Evolutionary conservation across 768 basidiomycete species (phyloP).

Genomic region (Mycena metata): DNA sequence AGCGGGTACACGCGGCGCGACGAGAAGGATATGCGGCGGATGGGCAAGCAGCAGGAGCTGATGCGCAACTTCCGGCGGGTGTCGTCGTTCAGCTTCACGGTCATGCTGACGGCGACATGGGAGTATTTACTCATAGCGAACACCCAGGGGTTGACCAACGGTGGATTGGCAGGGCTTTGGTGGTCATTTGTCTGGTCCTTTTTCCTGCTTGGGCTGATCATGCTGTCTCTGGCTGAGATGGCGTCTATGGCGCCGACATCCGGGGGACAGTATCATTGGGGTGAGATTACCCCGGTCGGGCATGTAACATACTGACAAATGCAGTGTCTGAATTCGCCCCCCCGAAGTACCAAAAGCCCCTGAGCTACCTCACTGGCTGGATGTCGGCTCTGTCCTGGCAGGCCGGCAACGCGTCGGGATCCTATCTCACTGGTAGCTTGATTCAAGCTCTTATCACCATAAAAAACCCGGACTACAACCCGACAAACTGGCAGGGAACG

Average conservation of each 20-base stretch:
- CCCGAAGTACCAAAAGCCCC: constrained; percentile 30
- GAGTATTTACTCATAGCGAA: constrained; percentile 31
- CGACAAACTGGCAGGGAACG: constrained; percentile 26
- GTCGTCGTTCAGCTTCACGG: constrained; percentile 31
- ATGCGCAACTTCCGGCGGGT: constrained; percentile 31
- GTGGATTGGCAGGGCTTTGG: constrained; percentile 31
- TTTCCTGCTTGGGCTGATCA: constrained; percentile 31
- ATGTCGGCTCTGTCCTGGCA: constrained; percentile 31
- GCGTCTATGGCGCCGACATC: constrained; percentile 31
- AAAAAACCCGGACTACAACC: constrained; percentile 27
- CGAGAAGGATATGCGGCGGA: constrained; percentile 31
- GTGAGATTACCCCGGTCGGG: constrained; percentile 30
- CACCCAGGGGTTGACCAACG: constrained; percentile 30
- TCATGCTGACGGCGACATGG: constrained; percentile 32
- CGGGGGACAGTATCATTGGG: constrained; percentile 31
- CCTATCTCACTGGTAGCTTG: constrained; percentile 29
- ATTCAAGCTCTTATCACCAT: constrained; percentile 30
- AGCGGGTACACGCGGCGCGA: constrained; percentile 30
- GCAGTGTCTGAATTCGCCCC: constrained; percentile 31
- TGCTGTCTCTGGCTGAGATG: constrained; percentile 32
- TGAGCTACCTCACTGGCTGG: constrained; percentile 32
- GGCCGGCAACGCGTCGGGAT: constrained; percentile 30
- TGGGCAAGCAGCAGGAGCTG: constrained; percentile 32
- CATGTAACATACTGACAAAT: constrained; percentile 28
- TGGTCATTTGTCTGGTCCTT: constrained; percentile 32